These are phyloP conservation scores for Penstemon newberryi DNA, from an alignment of 257 asterid genomes.

Conservation along the genomic window DNA sequence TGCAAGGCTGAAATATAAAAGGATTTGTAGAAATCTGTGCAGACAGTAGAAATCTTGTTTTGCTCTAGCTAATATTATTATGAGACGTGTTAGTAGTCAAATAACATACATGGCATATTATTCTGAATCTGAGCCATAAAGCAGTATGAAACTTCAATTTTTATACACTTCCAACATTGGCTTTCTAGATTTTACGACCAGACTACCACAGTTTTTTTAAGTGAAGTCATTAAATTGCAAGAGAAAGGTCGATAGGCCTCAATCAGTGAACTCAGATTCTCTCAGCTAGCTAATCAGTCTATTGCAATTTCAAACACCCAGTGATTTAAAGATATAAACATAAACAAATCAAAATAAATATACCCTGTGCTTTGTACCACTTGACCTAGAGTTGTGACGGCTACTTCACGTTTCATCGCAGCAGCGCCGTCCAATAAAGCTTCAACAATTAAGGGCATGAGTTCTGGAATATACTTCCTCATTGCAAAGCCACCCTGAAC, in stretches of 20 bases:
- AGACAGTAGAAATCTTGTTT: not conserved
- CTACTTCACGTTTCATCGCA: constrained; percentile 96
- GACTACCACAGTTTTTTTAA: not conserved
- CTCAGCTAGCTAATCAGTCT: constrained; percentile 6
- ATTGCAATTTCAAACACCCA: constrained; percentile 9
- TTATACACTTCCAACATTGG: too few relatives aligned
- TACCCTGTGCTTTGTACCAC: constrained; percentile 99
- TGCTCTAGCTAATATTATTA: not conserved
- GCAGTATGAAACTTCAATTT: not conserved
- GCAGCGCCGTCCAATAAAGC: constrained; percentile 96
- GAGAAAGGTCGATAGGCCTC: not conserved
- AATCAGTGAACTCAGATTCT: not conserved
- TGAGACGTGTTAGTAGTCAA: not conserved
- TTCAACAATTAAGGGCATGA: constrained; percentile 93
- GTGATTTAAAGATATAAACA: not conserved
- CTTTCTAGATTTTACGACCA: not conserved
- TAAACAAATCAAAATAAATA: constrained; percentile 11
- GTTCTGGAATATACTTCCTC: constrained; percentile 94
- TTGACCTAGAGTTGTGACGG: constrained; percentile 98
- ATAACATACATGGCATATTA: not conserved
- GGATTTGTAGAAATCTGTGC: too few relatives aligned
- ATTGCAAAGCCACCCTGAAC: constrained; percentile 96
- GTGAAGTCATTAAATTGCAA: not conserved
- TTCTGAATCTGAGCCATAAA: not conserved
- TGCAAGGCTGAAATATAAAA: too few relatives aligned